Conservation (phyloP, 768 basidiomycete species). For the Macrolepiota dolichaula region DNA sequence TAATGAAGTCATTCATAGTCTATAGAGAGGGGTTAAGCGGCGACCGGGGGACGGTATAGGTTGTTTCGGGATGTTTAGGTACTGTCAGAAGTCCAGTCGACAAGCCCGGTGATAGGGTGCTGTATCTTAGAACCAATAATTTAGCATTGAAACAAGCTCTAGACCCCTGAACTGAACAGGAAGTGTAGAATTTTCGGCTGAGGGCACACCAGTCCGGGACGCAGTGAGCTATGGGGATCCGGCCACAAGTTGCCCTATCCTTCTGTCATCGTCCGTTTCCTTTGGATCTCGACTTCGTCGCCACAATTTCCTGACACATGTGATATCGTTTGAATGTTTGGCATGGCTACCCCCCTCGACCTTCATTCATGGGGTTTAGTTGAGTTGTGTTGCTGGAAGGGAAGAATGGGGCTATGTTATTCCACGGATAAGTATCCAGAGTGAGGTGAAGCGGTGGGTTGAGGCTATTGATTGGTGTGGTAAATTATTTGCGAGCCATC, state of each 20-base stretch:
- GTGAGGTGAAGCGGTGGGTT: neutral
- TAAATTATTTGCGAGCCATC: neutral
- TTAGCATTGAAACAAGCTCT: neutral
- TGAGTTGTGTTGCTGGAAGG: neutral
- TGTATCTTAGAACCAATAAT: neutral
- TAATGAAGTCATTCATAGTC: neutral
- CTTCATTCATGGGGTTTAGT: neutral
- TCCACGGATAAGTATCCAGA: neutral
- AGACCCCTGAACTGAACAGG: neutral
- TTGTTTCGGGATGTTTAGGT: neutral
- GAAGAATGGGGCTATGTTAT: neutral
- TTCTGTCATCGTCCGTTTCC: neutral
- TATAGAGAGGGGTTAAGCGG: neutral
- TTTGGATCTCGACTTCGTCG: neutral
- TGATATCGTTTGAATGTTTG: neutral
- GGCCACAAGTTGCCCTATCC: neutral
- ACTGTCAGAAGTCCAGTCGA: neutral
- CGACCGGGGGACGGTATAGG: neutral
- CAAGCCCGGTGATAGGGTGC: neutral
- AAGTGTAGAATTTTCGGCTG: neutral
- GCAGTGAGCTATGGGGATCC: neutral
- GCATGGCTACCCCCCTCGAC: neutral
- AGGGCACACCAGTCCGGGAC: too few relatives aligned
- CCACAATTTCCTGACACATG: too few relatives aligned
- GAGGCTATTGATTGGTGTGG: neutral